Percentiles rank a stretch among this genome's conserved stretches.
phyloP scores from a whole-genome alignment of 1,284 basidiomycete genomes.

The Cystobasidium slooffiae region DNA sequence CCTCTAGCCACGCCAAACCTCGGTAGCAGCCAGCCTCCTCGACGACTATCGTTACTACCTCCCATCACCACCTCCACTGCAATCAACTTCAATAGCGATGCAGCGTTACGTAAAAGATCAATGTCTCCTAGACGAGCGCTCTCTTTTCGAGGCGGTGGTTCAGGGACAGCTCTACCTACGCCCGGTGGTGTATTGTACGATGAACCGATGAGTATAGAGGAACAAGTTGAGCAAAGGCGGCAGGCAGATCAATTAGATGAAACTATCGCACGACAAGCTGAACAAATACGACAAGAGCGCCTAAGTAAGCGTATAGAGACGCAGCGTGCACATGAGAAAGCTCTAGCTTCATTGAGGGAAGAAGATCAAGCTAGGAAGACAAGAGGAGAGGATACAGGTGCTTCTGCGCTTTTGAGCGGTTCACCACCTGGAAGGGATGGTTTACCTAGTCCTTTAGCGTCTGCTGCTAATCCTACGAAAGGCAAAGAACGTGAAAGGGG shows the following conservation, averaged over 20 bases:
- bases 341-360: slow-evolving; percentile 5
- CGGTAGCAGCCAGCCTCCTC: slow-evolving; percentile 11
- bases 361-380: slow-evolving; percentile 8
- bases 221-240: slow-evolving; percentile 32
- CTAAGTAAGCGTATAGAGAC: slow-evolving; percentile 61
- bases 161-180: slow-evolving; percentile 18
- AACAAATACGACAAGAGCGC: slow-evolving; percentile 77
- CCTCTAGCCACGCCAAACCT: neutral
- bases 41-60: slow-evolving; percentile 29
- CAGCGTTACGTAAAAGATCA: slow-evolving; percentile 25
- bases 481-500: slow-evolving; percentile 37
- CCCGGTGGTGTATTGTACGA: slow-evolving; percentile 20
- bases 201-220: slow-evolving; percentile 27
- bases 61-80: slow-evolving; percentile 13
- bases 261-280: slow-evolving; percentile 64
- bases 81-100: neutral
- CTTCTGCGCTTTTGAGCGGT: slow-evolving; percentile 20
- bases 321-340: slow-evolving; percentile 34
- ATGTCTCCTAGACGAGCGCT: slow-evolving; percentile 17
- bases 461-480: neutral
- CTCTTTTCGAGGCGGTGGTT: slow-evolving; percentile 25
- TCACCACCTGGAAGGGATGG: slow-evolving; percentile 18
- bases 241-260: slow-evolving; percentile 43
- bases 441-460: slow-evolving; percentile 1
- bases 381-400: slow-evolving; percentile 26